phyloP scores from a whole-genome alignment of 139 green algal species.

The Edaphochlamys debaryana region DNA sequence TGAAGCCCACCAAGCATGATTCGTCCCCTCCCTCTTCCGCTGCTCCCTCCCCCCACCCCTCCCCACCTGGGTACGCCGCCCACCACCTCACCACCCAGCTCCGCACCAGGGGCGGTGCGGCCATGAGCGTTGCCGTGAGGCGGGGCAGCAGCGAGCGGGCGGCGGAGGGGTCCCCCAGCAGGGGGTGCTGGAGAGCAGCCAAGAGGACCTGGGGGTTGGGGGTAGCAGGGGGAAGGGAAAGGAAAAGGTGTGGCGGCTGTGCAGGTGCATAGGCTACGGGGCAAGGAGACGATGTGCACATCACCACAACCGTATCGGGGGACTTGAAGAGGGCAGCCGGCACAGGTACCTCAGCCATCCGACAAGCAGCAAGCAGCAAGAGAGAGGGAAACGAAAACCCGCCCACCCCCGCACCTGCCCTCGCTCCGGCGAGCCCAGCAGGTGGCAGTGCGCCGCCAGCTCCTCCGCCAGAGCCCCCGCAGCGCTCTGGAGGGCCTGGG shows the following conservation, averaged over 20 bases:
- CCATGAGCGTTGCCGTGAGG: constrained; percentile 78
- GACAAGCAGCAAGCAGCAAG: too few relatives aligned
- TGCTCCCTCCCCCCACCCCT: neutral
- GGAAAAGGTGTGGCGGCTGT: too few relatives aligned
- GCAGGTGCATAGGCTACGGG: too few relatives aligned
- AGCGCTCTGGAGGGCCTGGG: neutral
- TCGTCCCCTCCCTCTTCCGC: neutral
- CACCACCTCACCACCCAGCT: constrained; percentile 89
- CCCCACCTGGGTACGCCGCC: constrained; percentile 76
- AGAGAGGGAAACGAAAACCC: too few relatives aligned
- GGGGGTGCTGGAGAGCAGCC: constrained; percentile 79
- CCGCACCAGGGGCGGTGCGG: constrained; percentile 59
- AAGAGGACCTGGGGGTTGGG: constrained; percentile 71
- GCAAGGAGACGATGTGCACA: too few relatives aligned
- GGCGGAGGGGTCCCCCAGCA: constrained; percentile 76
- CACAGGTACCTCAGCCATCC: too few relatives aligned
- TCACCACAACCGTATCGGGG: too few relatives aligned
- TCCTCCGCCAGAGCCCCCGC: neutral
- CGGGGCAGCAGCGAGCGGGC: constrained; percentile 79
- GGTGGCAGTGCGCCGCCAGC: constrained; percentile 1
- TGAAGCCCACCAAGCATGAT: too few relatives aligned
- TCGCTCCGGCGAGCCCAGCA: constrained; percentile 77
- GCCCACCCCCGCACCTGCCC: constrained; percentile 65
- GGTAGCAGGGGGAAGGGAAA: too few relatives aligned
- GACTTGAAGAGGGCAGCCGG: too few relatives aligned